Percentiles rank a stretch among this genome's conserved stretches.
Conservation (phyloP, 2,329 filamentous ascomycete genomes). For the Lasiodiplodia gonubiensis region DNA sequence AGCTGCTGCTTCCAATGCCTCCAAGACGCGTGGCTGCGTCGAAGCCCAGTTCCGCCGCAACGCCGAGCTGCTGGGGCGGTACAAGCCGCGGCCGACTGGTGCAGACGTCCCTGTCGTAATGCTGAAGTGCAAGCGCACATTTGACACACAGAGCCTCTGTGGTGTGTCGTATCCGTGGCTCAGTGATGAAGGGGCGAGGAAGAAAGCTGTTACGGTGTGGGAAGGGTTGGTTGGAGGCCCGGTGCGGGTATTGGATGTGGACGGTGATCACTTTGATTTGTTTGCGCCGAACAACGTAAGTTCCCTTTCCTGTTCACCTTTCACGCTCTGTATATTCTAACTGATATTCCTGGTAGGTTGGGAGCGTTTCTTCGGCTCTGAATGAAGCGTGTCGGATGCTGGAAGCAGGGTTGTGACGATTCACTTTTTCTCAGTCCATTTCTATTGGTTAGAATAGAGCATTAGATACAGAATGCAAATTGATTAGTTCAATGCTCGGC, state of each 20-base stretch:
- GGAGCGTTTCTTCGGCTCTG: too few species aligned
- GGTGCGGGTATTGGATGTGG: constrained; percentile 37
- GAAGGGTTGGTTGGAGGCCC: constrained; percentile 33
- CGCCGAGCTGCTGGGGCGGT: constrained; percentile 19
- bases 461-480: too few species aligned
- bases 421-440: too few species aligned
- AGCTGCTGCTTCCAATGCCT: not conserved
- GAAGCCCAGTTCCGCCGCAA: constrained; percentile 23
- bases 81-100: not conserved
- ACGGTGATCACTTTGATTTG: constrained; percentile 38
- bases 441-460: too few species aligned
- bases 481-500: too few species aligned
- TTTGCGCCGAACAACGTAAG: constrained; percentile 15
- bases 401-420: too few species aligned
- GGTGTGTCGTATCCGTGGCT: constrained; percentile 31
- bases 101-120: constrained; percentile 30
- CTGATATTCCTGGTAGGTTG: too few species aligned
- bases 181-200: not conserved
- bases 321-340: too few species aligned
- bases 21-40: not conserved
- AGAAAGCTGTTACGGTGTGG: constrained; percentile 31
- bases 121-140: constrained; percentile 32
- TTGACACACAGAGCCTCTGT: constrained; percentile 35
- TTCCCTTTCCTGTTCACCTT: not conserved
- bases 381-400: too few species aligned